These are phyloP conservation scores for Zymoseptoria tritici DNA, from an alignment of 2,329 filamentous ascomycete genomes.

Conservation along the genomic window DNA sequence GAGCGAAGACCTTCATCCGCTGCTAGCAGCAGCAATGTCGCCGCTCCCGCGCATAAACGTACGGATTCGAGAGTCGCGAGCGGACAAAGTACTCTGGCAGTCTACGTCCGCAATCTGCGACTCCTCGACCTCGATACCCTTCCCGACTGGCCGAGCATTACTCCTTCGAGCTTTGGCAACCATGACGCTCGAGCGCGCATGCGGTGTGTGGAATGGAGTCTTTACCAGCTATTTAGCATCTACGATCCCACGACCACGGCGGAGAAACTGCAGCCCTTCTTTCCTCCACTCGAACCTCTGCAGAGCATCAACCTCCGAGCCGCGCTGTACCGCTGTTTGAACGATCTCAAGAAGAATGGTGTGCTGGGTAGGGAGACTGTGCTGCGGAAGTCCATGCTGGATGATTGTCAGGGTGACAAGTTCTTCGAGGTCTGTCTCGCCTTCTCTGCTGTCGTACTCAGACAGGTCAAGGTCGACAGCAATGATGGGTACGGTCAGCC, in stretches of 20 bases:
- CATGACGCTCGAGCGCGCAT: constrained; percentile 66
- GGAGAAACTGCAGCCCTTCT: constrained; percentile 81
- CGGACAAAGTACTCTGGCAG: constrained; percentile 37
- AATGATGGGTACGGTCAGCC: constrained; percentile 34
- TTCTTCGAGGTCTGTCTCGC: constrained; percentile 77
- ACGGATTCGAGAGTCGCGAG: constrained; percentile 11
- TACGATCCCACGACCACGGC: constrained; percentile 73
- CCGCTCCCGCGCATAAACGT: constrained; percentile 11
- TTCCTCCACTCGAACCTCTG: constrained; percentile 79
- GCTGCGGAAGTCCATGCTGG: constrained; percentile 87
- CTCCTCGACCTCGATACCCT: constrained; percentile 71
- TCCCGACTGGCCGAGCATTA: constrained; percentile 74
- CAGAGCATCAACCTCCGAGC: constrained; percentile 87
- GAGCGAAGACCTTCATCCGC: constrained; percentile 5
- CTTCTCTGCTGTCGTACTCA: constrained; percentile 78
- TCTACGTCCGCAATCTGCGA: constrained; percentile 77
- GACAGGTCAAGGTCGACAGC: constrained; percentile 48
- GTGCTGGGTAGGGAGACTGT: constrained; percentile 70
- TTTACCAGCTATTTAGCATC: constrained; percentile 78
- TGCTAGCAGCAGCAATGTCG: constrained; percentile 6
- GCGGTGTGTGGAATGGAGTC: constrained; percentile 76
- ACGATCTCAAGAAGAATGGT: constrained; percentile 82
- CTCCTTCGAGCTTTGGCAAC: constrained; percentile 59
- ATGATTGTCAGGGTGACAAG: constrained; percentile 88
- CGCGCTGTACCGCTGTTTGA: constrained; percentile 71